Evolutionary conservation across 2,329 filamentous ascomycete species (phyloP), one percentile per base, ranked within the genome.

Genomic region (Akanthomyces lecanii): DNA sequence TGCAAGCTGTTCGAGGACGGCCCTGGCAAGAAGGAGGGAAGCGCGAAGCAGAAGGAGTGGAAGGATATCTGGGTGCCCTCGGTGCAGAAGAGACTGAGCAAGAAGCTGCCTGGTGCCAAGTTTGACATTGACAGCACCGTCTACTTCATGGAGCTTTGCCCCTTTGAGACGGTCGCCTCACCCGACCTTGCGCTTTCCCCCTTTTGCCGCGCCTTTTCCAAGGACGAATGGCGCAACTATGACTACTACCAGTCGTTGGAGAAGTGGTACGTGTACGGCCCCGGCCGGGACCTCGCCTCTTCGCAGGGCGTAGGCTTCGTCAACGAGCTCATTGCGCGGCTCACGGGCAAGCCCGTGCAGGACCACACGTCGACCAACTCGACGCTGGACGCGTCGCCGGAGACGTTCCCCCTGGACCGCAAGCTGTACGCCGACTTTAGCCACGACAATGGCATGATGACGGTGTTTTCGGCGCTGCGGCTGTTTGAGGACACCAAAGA

Each of bases 301-400:
- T 92, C 91, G 0, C 92, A 96, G 74, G 93, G 93, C 1, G 89
- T 95, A 1, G 93, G 93, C 2, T 97, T 89, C 70, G 87, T 88
- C 62, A 96, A 96, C 74, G 93, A 97, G 78, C 84, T 97, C 12
- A 83, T 97, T 61, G 89, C 93, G 5, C 86, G 93, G 33, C 77
- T 97, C 66, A 96, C 90, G 0, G 78, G 81, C 38, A 74, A 78
- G 18, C 82, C 89, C 0, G 91, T 97, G 1, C 69, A 80, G 0
- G 92, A 96, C 72, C 76, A 84, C 63, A 96, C 92, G 0, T 86
- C 81, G 61, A 91, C 88, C 6, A 97, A 97, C 74, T 79, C 77
- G 42, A 96, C 92, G 0, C 81, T 97, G 0, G 90, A 96, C 72
- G 77, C 77, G 5, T 80, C 86, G 63, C 76, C 82, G 0, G 71